Evolutionary conservation across 495 filamentous ascomycete genomes (phyloP), one percentile per base, ranked within the genome.

Genomic region (Terfezia boudieri): DNA sequence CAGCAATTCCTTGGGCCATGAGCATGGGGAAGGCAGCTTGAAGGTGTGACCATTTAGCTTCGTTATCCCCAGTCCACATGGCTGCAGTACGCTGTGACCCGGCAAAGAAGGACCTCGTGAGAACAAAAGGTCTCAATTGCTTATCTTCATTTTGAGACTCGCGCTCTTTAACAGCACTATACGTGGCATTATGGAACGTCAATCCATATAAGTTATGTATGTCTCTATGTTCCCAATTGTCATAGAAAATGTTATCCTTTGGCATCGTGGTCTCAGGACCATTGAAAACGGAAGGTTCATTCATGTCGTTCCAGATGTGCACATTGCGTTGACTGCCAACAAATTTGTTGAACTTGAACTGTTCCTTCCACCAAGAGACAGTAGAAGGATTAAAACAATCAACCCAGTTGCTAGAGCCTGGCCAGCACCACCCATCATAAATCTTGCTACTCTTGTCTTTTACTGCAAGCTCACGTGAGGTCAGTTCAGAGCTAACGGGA

Each of bases 271-370:
- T 93, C 66, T 98, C 90, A 0, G 90, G 90, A 0, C 90, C 90
- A 64, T 95, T 94, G 72, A 98, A 98, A 8, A 98, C 90, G 0
- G 90, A 95, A 0, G 90, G 90, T 69, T 98, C 90, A 61, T 95
- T 98, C 90, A 98, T 98, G 64, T 98, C 90, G 67, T 98, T 98
- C 90, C 90, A 98, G 64, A 96, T 80, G 70, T 85, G 94, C 4
- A 82, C 76, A 64, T 94, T 96, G 38, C 79, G 68, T 60, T 80
- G 73, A 4, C 85, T 80, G 50, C 84, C 86, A 65, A 83, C 83
- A 73, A 92, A 95, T 48, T 67, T 74, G 63, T 85, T 79, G 61
- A 86, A 94, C 58, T 83, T 81, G 74, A 92, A 94, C 8, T 95
- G 76, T 11, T 71, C 67, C 48, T 74, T 77, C 90, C 90, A 98